These are phyloP conservation scores for Cerrena zonata DNA, from an alignment of 1,284 basidiomycete genomes.

Conservation along the genomic window DNA sequence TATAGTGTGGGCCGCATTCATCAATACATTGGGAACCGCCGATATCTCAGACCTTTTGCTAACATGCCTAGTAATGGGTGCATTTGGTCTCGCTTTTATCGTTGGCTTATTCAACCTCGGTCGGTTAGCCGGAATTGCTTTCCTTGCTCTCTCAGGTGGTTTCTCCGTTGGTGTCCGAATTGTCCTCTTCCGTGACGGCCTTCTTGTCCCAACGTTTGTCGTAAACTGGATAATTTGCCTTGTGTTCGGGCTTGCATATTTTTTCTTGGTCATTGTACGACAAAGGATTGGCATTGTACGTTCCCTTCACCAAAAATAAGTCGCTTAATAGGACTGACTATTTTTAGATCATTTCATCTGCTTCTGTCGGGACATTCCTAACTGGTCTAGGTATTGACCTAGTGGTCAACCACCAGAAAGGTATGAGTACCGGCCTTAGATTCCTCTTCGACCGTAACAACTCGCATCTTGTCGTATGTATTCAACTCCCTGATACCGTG, in stretches of 20 bases:
- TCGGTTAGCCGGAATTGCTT: conserved; percentile 39
- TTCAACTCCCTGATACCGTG: neutral
- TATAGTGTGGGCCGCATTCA: conserved; percentile 54
- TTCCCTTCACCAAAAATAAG: no score
- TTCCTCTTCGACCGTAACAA: conserved; percentile 58
- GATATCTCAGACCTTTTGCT: conserved; percentile 50
- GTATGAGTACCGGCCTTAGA: conserved; percentile 58
- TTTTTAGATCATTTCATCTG: conserved; percentile 38
- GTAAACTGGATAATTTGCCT: conserved; percentile 50
- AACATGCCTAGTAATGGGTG: conserved; percentile 40
- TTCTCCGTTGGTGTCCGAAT: conserved; percentile 53
- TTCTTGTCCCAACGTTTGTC: conserved; percentile 40
- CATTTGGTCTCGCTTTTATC: conserved; percentile 46
- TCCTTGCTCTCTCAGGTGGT: conserved; percentile 47
- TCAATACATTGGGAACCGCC: conserved; percentile 45
- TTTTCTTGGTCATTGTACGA: conserved; percentile 36
- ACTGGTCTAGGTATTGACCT: conserved; percentile 51
- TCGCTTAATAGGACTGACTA: no score
- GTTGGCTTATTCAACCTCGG: conserved; percentile 48
- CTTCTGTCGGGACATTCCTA: conserved; percentile 57
- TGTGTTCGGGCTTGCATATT: conserved; percentile 36
- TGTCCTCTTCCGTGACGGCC: conserved; percentile 41
- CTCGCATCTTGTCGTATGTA: conserved; percentile 49
- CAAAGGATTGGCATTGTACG: conserved; percentile 52
- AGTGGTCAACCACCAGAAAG: conserved; percentile 48